Evolutionary conservation across 345 rosid species (phyloP).

Genomic region (Populus euphratica): DNA sequence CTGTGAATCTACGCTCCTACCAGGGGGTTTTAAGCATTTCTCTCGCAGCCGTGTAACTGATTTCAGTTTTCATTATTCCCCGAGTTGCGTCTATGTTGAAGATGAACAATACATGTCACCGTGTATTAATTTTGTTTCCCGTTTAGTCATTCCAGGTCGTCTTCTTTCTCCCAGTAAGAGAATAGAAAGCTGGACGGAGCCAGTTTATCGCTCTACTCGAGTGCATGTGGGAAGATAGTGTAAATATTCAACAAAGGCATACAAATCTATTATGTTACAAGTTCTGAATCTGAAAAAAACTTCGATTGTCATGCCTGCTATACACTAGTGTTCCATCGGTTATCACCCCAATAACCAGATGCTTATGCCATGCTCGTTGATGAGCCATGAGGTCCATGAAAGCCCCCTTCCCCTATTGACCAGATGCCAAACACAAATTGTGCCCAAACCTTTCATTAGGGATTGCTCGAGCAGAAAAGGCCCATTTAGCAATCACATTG

Average conservation of each 20-base stretch:
- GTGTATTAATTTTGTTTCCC: neutral
- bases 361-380: neutral
- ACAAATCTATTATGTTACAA: neutral
- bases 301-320: neutral
- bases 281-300: neutral
- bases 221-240: neutral
- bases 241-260: neutral
- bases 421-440: too few relatives aligned
- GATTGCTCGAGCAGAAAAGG: neutral
- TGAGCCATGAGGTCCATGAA: neutral
- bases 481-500: too few relatives aligned
- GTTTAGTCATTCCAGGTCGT: neutral
- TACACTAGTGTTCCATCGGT: neutral
- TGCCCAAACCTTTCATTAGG: neutral
- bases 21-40: neutral
- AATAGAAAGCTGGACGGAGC: neutral
- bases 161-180: neutral
- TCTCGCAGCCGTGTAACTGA: neutral
- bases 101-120: neutral
- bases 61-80: neutral
- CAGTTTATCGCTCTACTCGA: neutral
- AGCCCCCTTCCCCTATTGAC: neutral
- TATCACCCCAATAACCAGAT: neutral
- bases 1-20: neutral
- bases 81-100: neutral